Conservation (phyloP, 495 filamentous ascomycete genomes). For the Achaetomiella virescens region DNA sequence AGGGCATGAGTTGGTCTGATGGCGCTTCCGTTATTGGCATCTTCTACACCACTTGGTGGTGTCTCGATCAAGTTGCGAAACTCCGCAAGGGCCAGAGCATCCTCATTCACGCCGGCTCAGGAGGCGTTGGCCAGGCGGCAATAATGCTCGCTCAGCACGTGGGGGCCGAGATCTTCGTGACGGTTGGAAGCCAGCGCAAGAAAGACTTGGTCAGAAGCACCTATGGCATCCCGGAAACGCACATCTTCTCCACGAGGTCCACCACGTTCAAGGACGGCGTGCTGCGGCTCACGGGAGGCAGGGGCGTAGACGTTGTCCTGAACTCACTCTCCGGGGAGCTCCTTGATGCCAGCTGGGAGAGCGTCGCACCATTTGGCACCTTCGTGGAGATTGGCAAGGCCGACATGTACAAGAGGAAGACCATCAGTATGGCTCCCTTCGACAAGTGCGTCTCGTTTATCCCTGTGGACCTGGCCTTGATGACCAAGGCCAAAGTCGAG, state of each 20-base stretch:
- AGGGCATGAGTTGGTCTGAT: constrained; percentile 29
- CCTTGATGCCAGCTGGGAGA: not conserved
- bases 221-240: constrained; percentile 42
- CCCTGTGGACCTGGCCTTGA: too few species aligned
- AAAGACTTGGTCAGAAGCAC: constrained; percentile 34
- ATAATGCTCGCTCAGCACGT: constrained; percentile 45
- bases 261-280: too few species aligned
- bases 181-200: constrained; percentile 43
- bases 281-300: too few species aligned
- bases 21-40: constrained; percentile 25
- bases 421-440: too few species aligned
- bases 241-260: constrained; percentile 42
- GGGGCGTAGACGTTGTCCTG: not conserved
- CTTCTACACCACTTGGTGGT: constrained; percentile 33
- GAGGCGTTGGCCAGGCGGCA: constrained; percentile 52
- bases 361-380: not conserved
- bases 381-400: not conserved
- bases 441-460: too few species aligned
- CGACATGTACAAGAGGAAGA: too few species aligned
- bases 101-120: constrained; percentile 52
- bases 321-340: not conserved
- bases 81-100: constrained; percentile 44
- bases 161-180: constrained; percentile 51
- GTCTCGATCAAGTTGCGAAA: constrained; percentile 31
- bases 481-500: too few species aligned